Conservation (phyloP, 2,329 filamentous ascomycete genomes). For the Aspergillus tubingensis region DNA sequence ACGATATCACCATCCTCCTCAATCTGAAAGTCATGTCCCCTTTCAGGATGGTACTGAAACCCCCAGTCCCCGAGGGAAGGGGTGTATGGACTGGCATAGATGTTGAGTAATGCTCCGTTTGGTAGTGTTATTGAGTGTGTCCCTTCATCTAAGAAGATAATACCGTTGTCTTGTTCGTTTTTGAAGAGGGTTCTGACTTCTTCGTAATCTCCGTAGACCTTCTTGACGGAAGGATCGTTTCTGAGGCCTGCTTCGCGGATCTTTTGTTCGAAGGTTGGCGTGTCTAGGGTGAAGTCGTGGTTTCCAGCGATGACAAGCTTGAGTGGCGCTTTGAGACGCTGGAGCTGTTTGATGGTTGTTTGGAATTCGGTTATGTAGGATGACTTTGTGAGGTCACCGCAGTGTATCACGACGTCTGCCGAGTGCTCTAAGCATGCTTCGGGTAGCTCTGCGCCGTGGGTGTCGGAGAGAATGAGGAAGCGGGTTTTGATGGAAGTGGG, state of each 20-base stretch:
- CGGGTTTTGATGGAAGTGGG: slow-evolving; percentile 36
- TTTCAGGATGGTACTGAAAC: slow-evolving; percentile 50
- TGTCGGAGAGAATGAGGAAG: slow-evolving; percentile 52
- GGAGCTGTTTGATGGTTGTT: slow-evolving; percentile 47
- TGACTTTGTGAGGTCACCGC: slow-evolving; percentile 54
- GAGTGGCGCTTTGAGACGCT: slow-evolving; percentile 49
- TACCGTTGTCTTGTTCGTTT: slow-evolving; percentile 40
- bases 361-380: slow-evolving; percentile 47
- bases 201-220: slow-evolving; percentile 45
- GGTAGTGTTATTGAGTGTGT: slow-evolving; percentile 49
- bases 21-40: slow-evolving; percentile 43
- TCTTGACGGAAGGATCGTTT: slow-evolving; percentile 28
- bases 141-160: slow-evolving; percentile 56
- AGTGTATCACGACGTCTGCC: slow-evolving; percentile 56
- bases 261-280: slow-evolving; percentile 38
- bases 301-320: slow-evolving; percentile 60
- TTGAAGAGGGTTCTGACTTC: slow-evolving; percentile 45
- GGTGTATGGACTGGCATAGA: slow-evolving; percentile 59
- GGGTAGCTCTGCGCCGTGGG: slow-evolving; percentile 38
- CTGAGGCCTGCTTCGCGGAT: slow-evolving; percentile 30
- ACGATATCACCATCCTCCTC: slow-evolving; percentile 45
- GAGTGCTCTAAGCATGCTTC: slow-evolving; percentile 29
- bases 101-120: slow-evolving; percentile 53
- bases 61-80: slow-evolving; percentile 51
- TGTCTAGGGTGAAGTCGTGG: slow-evolving; percentile 53